Evolutionary conservation across 2,329 filamentous ascomycete species (phyloP), one percentile per base, ranked within the genome.

Genomic region (Fusarium ramigenum): DNA sequence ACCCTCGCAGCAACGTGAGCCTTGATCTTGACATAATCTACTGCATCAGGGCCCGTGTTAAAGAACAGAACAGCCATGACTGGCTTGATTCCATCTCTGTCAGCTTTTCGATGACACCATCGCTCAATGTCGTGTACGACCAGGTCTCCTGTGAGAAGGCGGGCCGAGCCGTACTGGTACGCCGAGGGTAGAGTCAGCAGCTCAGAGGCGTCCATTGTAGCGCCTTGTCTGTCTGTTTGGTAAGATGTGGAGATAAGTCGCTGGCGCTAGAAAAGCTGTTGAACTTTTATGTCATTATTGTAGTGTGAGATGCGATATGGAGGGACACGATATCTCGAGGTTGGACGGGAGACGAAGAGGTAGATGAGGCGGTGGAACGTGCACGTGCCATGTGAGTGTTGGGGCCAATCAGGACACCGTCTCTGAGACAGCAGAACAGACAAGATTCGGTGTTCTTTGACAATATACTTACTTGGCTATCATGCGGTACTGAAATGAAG

Each of bases 171-270:
- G 2, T 9, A 2, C 10, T 32, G 28, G 15, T 2, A 32, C 21
- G 0, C 28, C 8, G 23, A 9, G 0, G 46, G 46, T 2, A 8
- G 7, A 14, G 21, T 32, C 0, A 49, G 21, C 3, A 49, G 5
- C 21, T 49, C 46, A 3, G 6, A 3, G 15, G 3, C 28, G 11
- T 32, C 28, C 46, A n/a, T 49, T 3, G 1, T 49, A 10, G 19
- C 28, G 14, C 7, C 21, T 10, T 28, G 0, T 2, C 25, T 28
- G 25, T 10, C 3, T 10, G 4, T 46, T 28, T 9, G 8, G 4
- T 10, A 8, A 9, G 8, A 5, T 0, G 1, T 19, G 7, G 8
- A 9, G 9, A 8, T 4, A 14, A 7, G 1, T 15, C 11, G 43
- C 9, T 1, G 43, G 8, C 7, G 4, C 7, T 46, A 9, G 34